Conservation (phyloP, 2,329 filamentous ascomycete genomes). For the Fusarium lyarnte region DNA sequence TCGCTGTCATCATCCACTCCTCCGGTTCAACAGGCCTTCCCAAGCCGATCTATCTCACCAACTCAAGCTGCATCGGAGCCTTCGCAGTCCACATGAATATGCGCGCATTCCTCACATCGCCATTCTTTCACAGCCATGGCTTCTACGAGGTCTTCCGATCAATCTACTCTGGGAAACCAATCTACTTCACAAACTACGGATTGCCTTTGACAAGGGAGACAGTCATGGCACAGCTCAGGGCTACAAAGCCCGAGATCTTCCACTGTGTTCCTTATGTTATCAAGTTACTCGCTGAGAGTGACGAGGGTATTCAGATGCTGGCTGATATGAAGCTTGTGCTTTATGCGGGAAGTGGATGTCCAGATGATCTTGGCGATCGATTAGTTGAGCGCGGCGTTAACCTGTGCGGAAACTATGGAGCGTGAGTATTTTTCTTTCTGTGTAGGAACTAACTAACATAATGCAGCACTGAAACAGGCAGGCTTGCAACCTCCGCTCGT, state of each 20-base stretch:
- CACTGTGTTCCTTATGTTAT: slow-evolving; percentile 71
- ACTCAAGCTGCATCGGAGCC: slow-evolving; percentile 60
- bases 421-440: slow-evolving; percentile 48
- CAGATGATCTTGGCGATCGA: slow-evolving; percentile 66
- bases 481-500: slow-evolving; percentile 42
- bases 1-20: slow-evolving; percentile 46
- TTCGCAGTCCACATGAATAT: slow-evolving; percentile 53
- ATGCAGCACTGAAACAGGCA: slow-evolving; percentile 41
- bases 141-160: slow-evolving; percentile 64
- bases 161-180: slow-evolving; percentile 59
- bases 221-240: slow-evolving; percentile 55
- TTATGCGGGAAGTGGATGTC: slow-evolving; percentile 67
- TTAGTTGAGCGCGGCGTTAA: slow-evolving; percentile 64
- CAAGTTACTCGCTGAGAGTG: slow-evolving; percentile 68
- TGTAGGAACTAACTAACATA: neutral
- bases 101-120: slow-evolving; percentile 63
- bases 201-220: slow-evolving; percentile 64
- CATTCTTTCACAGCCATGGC: slow-evolving; percentile 69
- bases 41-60: slow-evolving; percentile 69
- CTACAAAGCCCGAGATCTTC: slow-evolving; percentile 58
- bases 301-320: slow-evolving; percentile 61
- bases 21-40: slow-evolving; percentile 68
- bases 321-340: slow-evolving; percentile 61
- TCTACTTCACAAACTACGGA: slow-evolving; percentile 63
- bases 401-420: slow-evolving; percentile 65